Conservation (phyloP, 2,329 filamentous ascomycete species). For the Colletotrichum theobromicola region DNA sequence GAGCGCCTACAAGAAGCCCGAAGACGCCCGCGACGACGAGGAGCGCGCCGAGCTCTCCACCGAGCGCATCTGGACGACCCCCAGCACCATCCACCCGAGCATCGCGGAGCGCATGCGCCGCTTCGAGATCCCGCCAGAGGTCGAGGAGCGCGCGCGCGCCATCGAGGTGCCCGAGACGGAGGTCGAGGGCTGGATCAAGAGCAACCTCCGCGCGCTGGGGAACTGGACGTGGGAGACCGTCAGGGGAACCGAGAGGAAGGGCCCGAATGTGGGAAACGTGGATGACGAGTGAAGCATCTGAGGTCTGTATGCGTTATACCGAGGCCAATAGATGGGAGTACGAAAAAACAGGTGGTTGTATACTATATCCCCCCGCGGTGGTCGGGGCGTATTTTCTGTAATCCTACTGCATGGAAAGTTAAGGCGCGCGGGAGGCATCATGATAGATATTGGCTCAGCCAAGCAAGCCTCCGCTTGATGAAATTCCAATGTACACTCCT, state of each 20-base stretch:
- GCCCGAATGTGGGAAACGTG: conserved; percentile 44
- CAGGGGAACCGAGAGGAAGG: conserved; percentile 40
- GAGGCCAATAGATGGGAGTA: not conserved
- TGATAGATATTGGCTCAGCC: not conserved
- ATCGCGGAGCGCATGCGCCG: conserved; percentile 81
- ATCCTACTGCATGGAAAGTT: conserved; percentile 16
- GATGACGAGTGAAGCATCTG: conserved; percentile 28
- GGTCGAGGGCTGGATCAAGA: conserved; percentile 73
- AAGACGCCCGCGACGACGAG: conserved; percentile 41
- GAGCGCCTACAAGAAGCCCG: conserved; percentile 66
- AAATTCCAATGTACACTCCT: conserved; percentile 15
- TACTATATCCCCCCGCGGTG: not conserved
- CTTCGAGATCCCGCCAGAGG: conserved; percentile 73
- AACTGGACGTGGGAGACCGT: conserved; percentile 53
- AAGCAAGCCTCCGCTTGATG: not conserved
- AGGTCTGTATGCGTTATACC: not conserved
- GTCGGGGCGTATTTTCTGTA: not conserved
- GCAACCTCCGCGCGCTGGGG: conserved; percentile 57
- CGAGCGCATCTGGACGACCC: conserved; percentile 78
- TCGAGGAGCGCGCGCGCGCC: conserved; percentile 69
- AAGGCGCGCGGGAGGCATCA: not conserved
- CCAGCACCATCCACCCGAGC: conserved; percentile 77
- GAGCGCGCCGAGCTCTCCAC: conserved; percentile 47
- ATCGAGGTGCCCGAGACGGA: conserved; percentile 72
- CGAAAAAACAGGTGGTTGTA: not conserved